These are phyloP conservation scores for Sinapis alba DNA, from an alignment of 441 rosid genomes.

Conservation along the genomic window DNA sequence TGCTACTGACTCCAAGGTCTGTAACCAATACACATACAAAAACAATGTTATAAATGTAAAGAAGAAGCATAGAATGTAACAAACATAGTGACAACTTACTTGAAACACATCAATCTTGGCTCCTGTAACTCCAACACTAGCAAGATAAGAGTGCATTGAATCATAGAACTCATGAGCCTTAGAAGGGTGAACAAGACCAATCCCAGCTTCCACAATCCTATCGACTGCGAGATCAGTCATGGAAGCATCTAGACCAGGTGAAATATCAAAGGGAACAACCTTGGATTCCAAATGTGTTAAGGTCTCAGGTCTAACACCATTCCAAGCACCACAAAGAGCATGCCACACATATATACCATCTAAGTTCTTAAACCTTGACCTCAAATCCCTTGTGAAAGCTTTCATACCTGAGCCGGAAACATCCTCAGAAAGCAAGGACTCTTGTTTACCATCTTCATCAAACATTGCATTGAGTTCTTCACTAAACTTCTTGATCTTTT, in stretches of 20 bases:
- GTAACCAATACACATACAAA: background rate
- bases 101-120: slow-evolving; percentile 83
- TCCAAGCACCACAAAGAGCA: slow-evolving; percentile 92
- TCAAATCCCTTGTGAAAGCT: slow-evolving; percentile 69
- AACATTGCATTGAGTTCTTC: slow-evolving; percentile 53
- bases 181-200: slow-evolving; percentile 73
- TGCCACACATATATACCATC: slow-evolving; percentile 92
- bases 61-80: background rate
- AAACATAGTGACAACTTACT: slow-evolving; percentile 43
- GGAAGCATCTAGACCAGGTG: slow-evolving; percentile 61
- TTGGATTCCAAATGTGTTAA: slow-evolving; percentile 54
- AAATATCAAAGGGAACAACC: slow-evolving; percentile 46
- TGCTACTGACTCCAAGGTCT: slow-evolving; percentile 67
- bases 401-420: slow-evolving; percentile 50
- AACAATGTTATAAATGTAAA: background rate
- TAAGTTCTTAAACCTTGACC: slow-evolving; percentile 61
- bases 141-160: slow-evolving; percentile 79
- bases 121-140: slow-evolving; percentile 65
- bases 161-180: slow-evolving; percentile 65
- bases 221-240: slow-evolving; percentile 84
- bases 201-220: slow-evolving; percentile 67
- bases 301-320: slow-evolving; percentile 71
- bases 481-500: slow-evolving; percentile 47
- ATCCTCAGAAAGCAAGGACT: slow-evolving; percentile 1
- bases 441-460: slow-evolving; percentile 30